Evolutionary conservation across 1,284 basidiomycete genomes (phyloP).

Genomic region (Hymenochaete sp.): DNA sequence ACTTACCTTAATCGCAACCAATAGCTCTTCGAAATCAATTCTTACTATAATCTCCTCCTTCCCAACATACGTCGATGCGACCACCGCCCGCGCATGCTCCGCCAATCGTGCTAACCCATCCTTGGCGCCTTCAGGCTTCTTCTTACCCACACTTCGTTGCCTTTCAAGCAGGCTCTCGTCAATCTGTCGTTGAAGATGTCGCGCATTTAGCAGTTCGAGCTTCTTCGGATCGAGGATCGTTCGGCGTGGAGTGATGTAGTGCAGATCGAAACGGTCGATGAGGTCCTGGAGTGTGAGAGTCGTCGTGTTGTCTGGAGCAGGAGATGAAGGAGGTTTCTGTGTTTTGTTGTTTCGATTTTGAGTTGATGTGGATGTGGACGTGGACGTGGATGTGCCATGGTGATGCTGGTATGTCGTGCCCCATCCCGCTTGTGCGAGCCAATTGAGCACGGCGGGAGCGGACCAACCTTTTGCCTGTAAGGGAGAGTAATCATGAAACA

Average conservation of each 20-base stretch:
- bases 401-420: slow-evolving; percentile 39
- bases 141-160: not conserved
- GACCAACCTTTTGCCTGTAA: slow-evolving; percentile 71
- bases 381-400: slow-evolving; percentile 20
- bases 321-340: too few species aligned
- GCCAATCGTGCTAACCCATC: too few species aligned
- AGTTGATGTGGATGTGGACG: too few species aligned
- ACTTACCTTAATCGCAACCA: slow-evolving; percentile 10
- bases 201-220: slow-evolving; percentile 70
- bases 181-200: slow-evolving; percentile 46
- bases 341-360: slow-evolving; percentile 18
- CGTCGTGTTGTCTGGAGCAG: slow-evolving; percentile 55
- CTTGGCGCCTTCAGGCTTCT: too few species aligned
- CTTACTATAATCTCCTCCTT: not conserved
- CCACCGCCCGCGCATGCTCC: too few species aligned
- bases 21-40: slow-evolving; percentile 9
- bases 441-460: slow-evolving; percentile 84
- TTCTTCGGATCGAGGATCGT: slow-evolving; percentile 65
- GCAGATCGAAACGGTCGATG: slow-evolving; percentile 64
- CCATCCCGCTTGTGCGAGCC: slow-evolving; percentile 91
- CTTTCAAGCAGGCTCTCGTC: not conserved
- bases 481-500: not conserved
- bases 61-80: too few species aligned
- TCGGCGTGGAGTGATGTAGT: slow-evolving; percentile 64
- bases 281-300: slow-evolving; percentile 60